These are phyloP conservation scores for Penicillium sp. DNA, from an alignment of 2,329 filamentous ascomycete species.

Conservation along the genomic window DNA sequence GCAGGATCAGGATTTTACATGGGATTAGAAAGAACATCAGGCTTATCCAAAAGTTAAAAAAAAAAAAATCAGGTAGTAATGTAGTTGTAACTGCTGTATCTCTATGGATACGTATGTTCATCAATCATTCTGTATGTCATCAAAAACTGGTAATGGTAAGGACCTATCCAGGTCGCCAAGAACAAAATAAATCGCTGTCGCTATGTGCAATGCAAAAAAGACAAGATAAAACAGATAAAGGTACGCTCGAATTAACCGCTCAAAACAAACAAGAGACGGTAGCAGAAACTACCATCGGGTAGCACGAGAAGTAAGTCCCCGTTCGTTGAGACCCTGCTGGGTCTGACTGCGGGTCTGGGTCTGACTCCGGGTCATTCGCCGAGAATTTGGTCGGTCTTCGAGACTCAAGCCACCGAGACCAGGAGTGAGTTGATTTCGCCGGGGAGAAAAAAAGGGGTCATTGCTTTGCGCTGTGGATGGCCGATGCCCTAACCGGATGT, in stretches of 20 bases:
- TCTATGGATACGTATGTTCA: neutral
- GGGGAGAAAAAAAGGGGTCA: conserved; percentile 30
- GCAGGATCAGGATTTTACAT: too few species aligned
- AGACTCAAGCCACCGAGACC: conserved; percentile 36
- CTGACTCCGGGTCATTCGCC: conserved; percentile 39
- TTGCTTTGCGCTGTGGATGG: conserved; percentile 11
- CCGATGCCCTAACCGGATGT: conserved; percentile 37
- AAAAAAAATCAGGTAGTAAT: neutral
- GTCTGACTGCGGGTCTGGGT: conserved; percentile 39
- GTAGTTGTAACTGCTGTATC: neutral
- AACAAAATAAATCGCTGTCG: neutral
- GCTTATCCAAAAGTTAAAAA: neutral
- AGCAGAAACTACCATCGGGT: neutral
- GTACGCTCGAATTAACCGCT: neutral
- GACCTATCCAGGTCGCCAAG: neutral
- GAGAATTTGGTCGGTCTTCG: conserved; percentile 31
- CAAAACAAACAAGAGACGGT: neutral
- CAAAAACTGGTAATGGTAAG: neutral
- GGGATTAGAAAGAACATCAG: neutral
- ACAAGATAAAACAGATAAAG: neutral
- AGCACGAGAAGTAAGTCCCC: conserved; percentile 7
- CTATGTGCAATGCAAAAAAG: neutral
- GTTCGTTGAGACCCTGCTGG: conserved; percentile 22
- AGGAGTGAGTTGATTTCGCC: conserved; percentile 33
- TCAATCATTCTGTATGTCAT: neutral